These are phyloP conservation scores for Leishmania arabica DNA, from an alignment of 208 protist species.

Conservation along the genomic window DNA sequence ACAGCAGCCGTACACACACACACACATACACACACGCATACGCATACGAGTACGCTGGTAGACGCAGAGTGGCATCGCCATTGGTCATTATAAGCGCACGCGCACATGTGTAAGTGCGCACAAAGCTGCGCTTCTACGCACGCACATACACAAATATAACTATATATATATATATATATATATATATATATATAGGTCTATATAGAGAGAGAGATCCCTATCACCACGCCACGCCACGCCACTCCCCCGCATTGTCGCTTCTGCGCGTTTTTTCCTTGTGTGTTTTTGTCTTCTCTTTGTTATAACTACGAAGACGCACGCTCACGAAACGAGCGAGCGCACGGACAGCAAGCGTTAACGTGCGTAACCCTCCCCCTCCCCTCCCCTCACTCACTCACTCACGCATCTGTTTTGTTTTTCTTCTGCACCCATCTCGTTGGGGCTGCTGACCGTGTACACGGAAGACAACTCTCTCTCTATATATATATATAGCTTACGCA, in stretches of 20 bases:
- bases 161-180: neutral
- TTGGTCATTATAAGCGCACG: neutral
- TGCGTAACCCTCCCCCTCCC: neutral
- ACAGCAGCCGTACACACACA: no score
- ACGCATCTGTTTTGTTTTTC: neutral
- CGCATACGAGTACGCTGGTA: neutral
- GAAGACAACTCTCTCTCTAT: neutral
- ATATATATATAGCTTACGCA: neutral
- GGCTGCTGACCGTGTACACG: neutral
- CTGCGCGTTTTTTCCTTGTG: neutral
- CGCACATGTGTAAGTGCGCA: neutral
- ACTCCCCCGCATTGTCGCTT: neutral
- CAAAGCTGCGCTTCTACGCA: neutral
- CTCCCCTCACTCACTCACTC: neutral
- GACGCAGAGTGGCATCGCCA: neutral
- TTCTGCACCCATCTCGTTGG: neutral
- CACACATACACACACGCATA: neutral
- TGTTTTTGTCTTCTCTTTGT: neutral
- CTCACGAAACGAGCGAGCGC: neutral
- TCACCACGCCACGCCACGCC: neutral
- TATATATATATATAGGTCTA: no score
- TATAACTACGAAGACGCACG: slow-evolving; percentile 4
- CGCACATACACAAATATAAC: no score
- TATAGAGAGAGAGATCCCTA: no score
- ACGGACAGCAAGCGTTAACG: neutral